A percentile compares a stretch with the other conserved stretches of the same genome.
Evolutionary conservation across 2,329 filamentous ascomycete species (phyloP).

Genomic region (Alternaria sp.): DNA sequence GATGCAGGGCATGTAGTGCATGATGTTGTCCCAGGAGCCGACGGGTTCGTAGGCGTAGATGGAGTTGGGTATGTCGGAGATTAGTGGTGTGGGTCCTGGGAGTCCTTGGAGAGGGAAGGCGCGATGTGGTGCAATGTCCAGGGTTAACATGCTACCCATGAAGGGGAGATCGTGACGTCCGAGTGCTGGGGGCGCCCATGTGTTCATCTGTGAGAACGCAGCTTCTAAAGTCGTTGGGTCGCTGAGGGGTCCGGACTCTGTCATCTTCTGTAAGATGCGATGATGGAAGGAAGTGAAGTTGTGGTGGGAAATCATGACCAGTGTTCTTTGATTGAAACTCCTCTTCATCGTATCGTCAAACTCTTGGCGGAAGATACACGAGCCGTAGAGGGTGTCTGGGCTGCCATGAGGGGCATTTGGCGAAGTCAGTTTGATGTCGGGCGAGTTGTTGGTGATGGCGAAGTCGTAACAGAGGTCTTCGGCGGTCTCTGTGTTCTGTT

Average conservation of each 20-base stretch:
- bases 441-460: constrained; percentile 53
- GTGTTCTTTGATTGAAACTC: constrained; percentile 50
- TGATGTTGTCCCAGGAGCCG: constrained; percentile 48
- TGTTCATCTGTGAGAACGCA: constrained; percentile 45
- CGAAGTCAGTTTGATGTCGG: constrained; percentile 61
- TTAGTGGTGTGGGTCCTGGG: constrained; percentile 34
- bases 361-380: constrained; percentile 51
- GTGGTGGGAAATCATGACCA: constrained; percentile 51
- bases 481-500: constrained; percentile 50
- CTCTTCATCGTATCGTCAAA: constrained; percentile 51
- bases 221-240: constrained; percentile 49
- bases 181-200: constrained; percentile 46
- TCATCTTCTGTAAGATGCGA: constrained; percentile 46
- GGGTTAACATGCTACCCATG: constrained; percentile 43
- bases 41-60: constrained; percentile 51
- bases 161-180: constrained; percentile 50
- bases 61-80: constrained; percentile 38
- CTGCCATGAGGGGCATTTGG: constrained; percentile 50
- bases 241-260: constrained; percentile 44
- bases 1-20: constrained; percentile 50
- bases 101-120: constrained; percentile 51
- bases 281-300: constrained; percentile 48
- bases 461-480: constrained; percentile 51
- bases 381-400: constrained; percentile 43
- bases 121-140: constrained; percentile 51